phyloP scores from a whole-genome alignment of 2,329 filamentous ascomycete genomes.

The Raffaelea deltoideospora region DNA sequence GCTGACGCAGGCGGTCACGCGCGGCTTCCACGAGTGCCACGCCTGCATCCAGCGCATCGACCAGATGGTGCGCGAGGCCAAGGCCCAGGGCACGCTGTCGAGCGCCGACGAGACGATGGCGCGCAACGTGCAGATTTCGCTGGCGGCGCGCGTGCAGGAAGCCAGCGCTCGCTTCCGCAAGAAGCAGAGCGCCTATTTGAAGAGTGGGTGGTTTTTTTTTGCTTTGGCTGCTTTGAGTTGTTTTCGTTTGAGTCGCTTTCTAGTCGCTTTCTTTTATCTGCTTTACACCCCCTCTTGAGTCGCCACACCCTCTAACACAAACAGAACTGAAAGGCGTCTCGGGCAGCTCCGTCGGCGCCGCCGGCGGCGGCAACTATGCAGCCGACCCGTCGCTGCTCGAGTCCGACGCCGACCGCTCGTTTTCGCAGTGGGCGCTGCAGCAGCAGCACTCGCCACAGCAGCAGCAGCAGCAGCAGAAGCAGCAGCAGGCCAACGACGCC shows the following conservation, averaged over 20 bases:
- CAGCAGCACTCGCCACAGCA: slow-evolving; percentile 55
- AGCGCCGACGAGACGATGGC: slow-evolving; percentile 90
- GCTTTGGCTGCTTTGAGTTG: neutral
- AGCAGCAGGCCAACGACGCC: slow-evolving; percentile 61
- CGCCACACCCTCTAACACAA: too few species aligned
- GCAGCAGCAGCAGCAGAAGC: slow-evolving; percentile 44
- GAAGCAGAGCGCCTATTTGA: slow-evolving; percentile 92
- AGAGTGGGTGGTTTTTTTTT: slow-evolving; percentile 43
- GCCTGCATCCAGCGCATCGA: slow-evolving; percentile 78
- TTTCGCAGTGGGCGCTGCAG: slow-evolving; percentile 78
- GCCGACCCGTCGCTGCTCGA: slow-evolving; percentile 80
- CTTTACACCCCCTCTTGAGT: neutral
- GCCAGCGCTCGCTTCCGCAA: slow-evolving; percentile 86
- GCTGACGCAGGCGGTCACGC: slow-evolving; percentile 80
- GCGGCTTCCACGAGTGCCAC: slow-evolving; percentile 80
- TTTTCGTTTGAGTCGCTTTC: neutral
- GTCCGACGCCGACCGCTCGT: slow-evolving; percentile 83
- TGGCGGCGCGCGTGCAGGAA: slow-evolving; percentile 80
- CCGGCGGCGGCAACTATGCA: slow-evolving; percentile 16
- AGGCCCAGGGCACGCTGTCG: slow-evolving; percentile 55
- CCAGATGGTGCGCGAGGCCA: slow-evolving; percentile 68
- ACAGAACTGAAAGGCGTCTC: slow-evolving; percentile 53
- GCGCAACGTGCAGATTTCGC: slow-evolving; percentile 82
- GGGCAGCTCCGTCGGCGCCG: slow-evolving; percentile 17
- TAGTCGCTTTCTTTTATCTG: neutral